Base-by-base conservation (phyloP, 345 rosid species). In the Excoecaria agallocha region DNA sequence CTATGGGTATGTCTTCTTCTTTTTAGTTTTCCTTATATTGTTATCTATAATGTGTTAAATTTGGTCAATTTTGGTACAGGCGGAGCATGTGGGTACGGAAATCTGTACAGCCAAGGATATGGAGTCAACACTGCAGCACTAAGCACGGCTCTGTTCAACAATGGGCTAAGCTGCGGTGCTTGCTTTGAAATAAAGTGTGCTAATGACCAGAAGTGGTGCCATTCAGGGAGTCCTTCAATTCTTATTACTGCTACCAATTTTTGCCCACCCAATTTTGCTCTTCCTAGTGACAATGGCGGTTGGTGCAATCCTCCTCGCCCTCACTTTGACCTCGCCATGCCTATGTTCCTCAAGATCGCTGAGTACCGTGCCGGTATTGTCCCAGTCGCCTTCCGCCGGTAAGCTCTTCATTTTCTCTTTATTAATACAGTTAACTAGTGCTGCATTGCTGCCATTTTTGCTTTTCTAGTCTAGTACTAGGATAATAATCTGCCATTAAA, bases 61-160 rank as follows among this genome's bases (percentile, higher is more conserved):
- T 20, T 20, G 48, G 25, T 57, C 35, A 22, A 57, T 20, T 57
- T 57, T 57, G 25, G 8, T 43, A 16, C 83, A 91, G 97, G 93
- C 15, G 97, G 93, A 25, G 94, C 97, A 25, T 91, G 97, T 72
- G 97, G 97, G 9, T 91, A 90, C 71, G 97, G 93, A 12, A 86
- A 88, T 74, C 72, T 91, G 46, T 78, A 86, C 66, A 88, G 87
- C 2, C 93, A 88, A 63, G 93, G 91, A 48, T 91, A 91, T 60
- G 90, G 85, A 7, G 86, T 77, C 76, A 86, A 79, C 67, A 89
- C 97, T 0, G 93, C 90, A 1, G 93, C 91, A 0, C 73, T 91
- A 20, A 91, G 94, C 81, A 86, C 88, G 3, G 97, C 89, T 9
- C 72, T 91, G 83, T 90, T 90, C 80, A 84, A 87, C 66, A 82